phyloP scores from a whole-genome alignment of 345 rosid genomes.

The Euphorbia lathyris region DNA sequence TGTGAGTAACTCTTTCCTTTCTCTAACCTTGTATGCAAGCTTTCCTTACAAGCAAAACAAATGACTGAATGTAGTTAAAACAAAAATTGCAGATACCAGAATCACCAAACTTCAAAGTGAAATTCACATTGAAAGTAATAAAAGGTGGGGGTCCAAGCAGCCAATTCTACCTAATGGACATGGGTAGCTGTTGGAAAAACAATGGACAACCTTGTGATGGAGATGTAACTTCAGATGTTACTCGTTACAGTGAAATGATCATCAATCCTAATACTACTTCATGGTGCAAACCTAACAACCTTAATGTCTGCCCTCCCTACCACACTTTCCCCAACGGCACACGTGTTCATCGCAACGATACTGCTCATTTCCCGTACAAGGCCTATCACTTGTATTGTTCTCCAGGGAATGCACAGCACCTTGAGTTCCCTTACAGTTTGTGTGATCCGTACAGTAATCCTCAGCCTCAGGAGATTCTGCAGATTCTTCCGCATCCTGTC shows the following conservation, averaged over 20 bases:
- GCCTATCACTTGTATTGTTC: constrained; percentile 28
- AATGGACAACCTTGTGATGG: constrained; percentile 28
- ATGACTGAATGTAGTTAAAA: background rate
- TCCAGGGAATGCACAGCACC: constrained; percentile 21
- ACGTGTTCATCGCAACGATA: constrained; percentile 25
- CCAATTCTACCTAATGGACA: constrained; percentile 31
- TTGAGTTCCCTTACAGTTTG: constrained; percentile 22
- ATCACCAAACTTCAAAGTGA: constrained; percentile 32
- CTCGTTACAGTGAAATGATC: constrained; percentile 32
- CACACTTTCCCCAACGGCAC: constrained; percentile 26
- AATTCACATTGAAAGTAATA: constrained; percentile 23
- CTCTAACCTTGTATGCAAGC: background rate
- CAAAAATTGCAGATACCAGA: constrained; percentile 21
- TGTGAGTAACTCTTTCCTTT: constrained; percentile 13
- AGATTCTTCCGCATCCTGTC: constrained; percentile 29
- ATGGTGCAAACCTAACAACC: constrained; percentile 24
- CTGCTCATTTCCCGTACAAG: constrained; percentile 18
- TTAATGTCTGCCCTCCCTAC: constrained; percentile 23
- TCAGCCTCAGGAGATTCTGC: constrained; percentile 29
- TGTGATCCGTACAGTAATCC: constrained; percentile 32
- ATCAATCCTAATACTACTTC: constrained; percentile 22
- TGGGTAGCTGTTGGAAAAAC: constrained; percentile 35
- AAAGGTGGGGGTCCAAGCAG: constrained; percentile 27
- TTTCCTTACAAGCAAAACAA: constrained; percentile 8
- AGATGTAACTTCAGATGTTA: constrained; percentile 21